These are phyloP conservation scores for Centella asiatica DNA, from an alignment of 129 eudicot genomes.

Conservation along the genomic window DNA sequence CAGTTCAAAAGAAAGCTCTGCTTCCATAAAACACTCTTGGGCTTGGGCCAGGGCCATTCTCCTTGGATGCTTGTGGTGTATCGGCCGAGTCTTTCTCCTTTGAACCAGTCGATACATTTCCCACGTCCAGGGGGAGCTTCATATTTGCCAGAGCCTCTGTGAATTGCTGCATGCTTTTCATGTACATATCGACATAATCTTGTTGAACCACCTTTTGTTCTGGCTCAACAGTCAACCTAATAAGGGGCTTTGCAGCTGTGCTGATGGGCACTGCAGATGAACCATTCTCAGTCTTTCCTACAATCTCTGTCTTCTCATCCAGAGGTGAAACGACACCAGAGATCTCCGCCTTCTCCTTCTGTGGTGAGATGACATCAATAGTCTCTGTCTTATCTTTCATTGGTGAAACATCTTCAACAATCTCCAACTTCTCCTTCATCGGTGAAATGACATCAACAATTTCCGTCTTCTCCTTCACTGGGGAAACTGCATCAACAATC, in stretches of 20 bases:
- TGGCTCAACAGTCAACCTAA: constrained; percentile 7
- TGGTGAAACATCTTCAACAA: neutral
- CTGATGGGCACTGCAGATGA: neutral
- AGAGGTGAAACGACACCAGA: neutral
- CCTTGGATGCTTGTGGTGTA: constrained; percentile 22
- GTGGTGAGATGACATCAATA: no score
- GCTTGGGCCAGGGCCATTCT: constrained; percentile 19
- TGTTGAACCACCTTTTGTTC: constrained; percentile 37
- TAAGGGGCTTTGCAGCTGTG: constrained; percentile 8
- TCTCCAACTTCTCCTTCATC: neutral
- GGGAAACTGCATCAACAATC: neutral
- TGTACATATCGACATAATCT: constrained; percentile 38
- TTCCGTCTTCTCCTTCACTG: neutral
- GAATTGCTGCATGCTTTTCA: constrained; percentile 52
- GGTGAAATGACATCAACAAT: neutral
- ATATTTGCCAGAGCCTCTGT: constrained; percentile 36
- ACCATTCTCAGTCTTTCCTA: constrained; percentile 9
- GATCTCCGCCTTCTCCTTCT: no score
- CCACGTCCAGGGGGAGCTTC: constrained; percentile 31
- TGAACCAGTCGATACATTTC: constrained; percentile 13
- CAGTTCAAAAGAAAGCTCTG: constrained; percentile 40
- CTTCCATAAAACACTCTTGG: constrained; percentile 46
- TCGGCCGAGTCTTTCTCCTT: constrained; percentile 17
- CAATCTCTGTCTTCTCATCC: constrained; percentile 18
- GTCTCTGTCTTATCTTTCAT: neutral